Percentiles rank a stretch among this genome's conserved stretches.
phyloP scores from a whole-genome alignment of 805 yeast species.

The Barnettozyma populi region DNA sequence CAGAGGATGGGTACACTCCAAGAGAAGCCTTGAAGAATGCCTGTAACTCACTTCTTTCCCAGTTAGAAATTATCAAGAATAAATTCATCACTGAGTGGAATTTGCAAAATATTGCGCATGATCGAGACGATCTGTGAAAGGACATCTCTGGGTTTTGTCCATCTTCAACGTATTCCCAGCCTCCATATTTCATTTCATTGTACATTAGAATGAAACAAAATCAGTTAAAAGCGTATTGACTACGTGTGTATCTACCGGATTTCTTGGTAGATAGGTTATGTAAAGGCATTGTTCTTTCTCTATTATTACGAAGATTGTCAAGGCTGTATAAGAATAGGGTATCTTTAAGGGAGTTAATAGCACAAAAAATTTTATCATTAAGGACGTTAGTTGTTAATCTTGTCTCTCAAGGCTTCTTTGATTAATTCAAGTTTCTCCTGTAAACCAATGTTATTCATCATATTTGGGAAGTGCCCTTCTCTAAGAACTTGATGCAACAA shows the following conservation, averaged over 20 bases:
- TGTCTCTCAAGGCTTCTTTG: conserved; percentile 56
- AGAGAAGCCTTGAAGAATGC: conserved; percentile 87
- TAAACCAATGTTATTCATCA: conserved; percentile 39
- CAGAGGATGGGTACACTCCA: conserved; percentile 93
- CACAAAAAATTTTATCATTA: conserved; percentile 1
- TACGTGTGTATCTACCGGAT: background rate
- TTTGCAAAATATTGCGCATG: conserved; percentile 65
- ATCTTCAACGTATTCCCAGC: too few species aligned
- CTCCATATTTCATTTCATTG: background rate
- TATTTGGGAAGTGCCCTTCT: conserved; percentile 42
- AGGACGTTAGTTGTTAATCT: conserved; percentile 11
- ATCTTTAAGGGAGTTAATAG: conserved; percentile 1
- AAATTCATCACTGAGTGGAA: conserved; percentile 93
- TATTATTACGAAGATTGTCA: background rate
- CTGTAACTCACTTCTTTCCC: conserved; percentile 75
- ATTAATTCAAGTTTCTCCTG: conserved; percentile 47
- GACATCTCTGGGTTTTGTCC: background rate
- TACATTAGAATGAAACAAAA: background rate
- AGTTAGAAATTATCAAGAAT: conserved; percentile 65
- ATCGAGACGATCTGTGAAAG: conserved; percentile 3
- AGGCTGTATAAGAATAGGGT: conserved; percentile 4
- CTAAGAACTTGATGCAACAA: conserved; percentile 45
- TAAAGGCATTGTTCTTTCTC: background rate
- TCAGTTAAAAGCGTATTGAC: background rate
- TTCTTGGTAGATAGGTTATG: too few species aligned